These are phyloP conservation scores for Prosopis cineraria DNA, from an alignment of 306 rosid genomes.

Conservation along the genomic window DNA sequence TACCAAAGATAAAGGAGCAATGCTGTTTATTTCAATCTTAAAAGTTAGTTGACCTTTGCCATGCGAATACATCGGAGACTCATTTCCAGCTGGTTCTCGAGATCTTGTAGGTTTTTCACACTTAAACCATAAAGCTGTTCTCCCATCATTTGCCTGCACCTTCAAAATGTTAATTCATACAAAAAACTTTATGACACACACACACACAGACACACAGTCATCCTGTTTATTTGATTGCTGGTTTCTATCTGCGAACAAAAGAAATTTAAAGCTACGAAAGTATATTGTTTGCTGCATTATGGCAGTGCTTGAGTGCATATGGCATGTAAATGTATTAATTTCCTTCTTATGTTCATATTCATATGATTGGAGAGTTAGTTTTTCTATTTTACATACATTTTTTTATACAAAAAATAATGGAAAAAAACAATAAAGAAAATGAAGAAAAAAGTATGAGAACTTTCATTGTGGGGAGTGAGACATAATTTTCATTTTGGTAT, in stretches of 20 bases:
- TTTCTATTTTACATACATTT: no score
- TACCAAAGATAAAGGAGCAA: background rate
- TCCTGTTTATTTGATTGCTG: background rate
- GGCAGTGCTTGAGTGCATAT: no score
- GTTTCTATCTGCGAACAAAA: background rate
- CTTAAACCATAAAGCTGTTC: slow-evolving; percentile 65
- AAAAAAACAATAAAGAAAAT: background rate
- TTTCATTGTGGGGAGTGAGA: background rate
- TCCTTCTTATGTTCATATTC: no score
- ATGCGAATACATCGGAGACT: slow-evolving; percentile 61
- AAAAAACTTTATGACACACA: slow-evolving; percentile 15
- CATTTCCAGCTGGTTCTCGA: slow-evolving; percentile 65
- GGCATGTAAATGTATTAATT: slow-evolving; percentile 2
- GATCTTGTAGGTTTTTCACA: slow-evolving; percentile 57
- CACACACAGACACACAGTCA: slow-evolving; percentile 7
- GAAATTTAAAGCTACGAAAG: background rate
- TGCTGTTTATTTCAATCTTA: slow-evolving; percentile 5
- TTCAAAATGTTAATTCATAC: slow-evolving; percentile 29
- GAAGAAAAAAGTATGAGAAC: background rate
- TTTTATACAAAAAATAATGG: background rate
- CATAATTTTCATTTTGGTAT: background rate
- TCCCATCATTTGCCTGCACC: slow-evolving; percentile 65
- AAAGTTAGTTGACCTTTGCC: slow-evolving; percentile 56
- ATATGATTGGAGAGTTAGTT: no score
- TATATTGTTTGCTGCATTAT: background rate